phyloP scores from a whole-genome alignment of 78 protist genomes.

The slime mould (Dictyostelium discoideum) region dicty_2.7 NC_007090.3:2612001-2612500 shows the following conservation, averaged over 20 bases:
- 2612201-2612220: conserved; percentile 9
- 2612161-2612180: conserved; percentile 19
- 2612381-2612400: conserved; percentile 21
- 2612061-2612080: conserved; percentile 16
- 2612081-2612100: conserved; percentile 29
- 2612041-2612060: conserved; percentile 17
- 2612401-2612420: not conserved
- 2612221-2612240: conserved; percentile 4
- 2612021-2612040: not conserved
- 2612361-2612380: conserved; percentile 32
- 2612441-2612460: not conserved
- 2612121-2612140: conserved; percentile 35
- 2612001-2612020: conserved; percentile 3
- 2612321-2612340: conserved; percentile 80
- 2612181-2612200: not conserved
- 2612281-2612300: conserved; percentile 57
- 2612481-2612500: conserved; percentile 9
- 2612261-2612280: conserved; percentile 44
- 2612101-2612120: conserved; percentile 1
- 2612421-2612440: not conserved
- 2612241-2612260: conserved; percentile 58
- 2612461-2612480: not conserved
- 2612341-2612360: conserved; percentile 76
- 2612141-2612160: conserved; percentile 23
- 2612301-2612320: conserved; percentile 74